phyloP scores from a whole-genome alignment of 805 yeast species.

The Saccharomyces cerevisiae region DNA sequence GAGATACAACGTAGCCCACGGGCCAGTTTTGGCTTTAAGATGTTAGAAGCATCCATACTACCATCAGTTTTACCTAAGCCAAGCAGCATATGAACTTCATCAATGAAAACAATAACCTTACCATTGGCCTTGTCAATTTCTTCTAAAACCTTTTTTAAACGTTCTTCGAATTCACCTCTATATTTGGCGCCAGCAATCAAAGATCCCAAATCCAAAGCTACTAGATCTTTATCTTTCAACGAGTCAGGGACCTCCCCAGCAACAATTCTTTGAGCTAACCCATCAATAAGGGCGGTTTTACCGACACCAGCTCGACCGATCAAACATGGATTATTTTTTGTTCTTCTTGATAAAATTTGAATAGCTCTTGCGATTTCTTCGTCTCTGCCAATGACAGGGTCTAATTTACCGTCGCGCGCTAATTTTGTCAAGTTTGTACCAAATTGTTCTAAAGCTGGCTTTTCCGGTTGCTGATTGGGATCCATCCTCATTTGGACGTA shows the following conservation, averaged over 20 bases:
- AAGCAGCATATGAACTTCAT: conserved; percentile 80
- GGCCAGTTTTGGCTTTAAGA: conserved; percentile 88
- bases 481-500: conserved; percentile 32
- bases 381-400: conserved; percentile 95
- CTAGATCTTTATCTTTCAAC: conserved; percentile 75
- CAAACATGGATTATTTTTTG: conserved; percentile 90
- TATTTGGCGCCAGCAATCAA: conserved; percentile 91
- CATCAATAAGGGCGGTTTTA: conserved; percentile 94
- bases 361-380: conserved; percentile 90
- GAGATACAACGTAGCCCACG: conserved; percentile 93
- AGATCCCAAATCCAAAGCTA: conserved; percentile 80
- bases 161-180: conserved; percentile 92
- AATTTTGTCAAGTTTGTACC: conserved; percentile 81
- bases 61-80: conserved; percentile 94
- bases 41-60: conserved; percentile 88
- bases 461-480: conserved; percentile 43
- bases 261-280: conserved; percentile 86
- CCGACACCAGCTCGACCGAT: conserved; percentile 98
- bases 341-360: conserved; percentile 83
- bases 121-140: conserved; percentile 79
- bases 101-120: conserved; percentile 72
- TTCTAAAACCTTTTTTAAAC: conserved; percentile 69
- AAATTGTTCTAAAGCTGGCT: conserved; percentile 73
- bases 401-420: conserved; percentile 84
- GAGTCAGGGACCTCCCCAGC: conserved; percentile 92